Evolutionary conservation across 2,329 filamentous ascomycete genomes (phyloP).

Genomic region (Exophiala sp.): DNA sequence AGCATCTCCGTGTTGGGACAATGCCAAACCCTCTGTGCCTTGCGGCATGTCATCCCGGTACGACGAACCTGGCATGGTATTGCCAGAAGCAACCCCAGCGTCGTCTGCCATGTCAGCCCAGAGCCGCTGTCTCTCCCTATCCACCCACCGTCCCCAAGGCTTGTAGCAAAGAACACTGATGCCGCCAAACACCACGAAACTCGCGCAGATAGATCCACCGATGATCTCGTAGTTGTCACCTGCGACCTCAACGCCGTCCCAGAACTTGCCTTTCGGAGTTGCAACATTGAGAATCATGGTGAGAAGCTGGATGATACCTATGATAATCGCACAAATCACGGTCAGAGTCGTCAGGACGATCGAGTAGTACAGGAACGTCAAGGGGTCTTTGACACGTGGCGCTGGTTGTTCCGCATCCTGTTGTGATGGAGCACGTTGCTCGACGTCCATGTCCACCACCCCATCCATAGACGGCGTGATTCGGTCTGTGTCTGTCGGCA

Average conservation of each 20-base stretch:
- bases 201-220: conserved; percentile 78
- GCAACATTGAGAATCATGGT: conserved; percentile 74
- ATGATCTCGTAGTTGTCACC: conserved; percentile 83
- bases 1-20: conserved; percentile 1
- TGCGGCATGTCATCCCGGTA: neutral
- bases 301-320: conserved; percentile 80
- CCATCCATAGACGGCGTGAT: neutral
- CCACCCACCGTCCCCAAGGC: conserved; percentile 68
- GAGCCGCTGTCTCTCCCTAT: conserved; percentile 31
- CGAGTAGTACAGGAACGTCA: conserved; percentile 94
- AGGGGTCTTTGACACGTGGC: conserved; percentile 69
- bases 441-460: neutral
- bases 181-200: conserved; percentile 74
- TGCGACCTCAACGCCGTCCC: conserved; percentile 76
- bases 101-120: neutral
- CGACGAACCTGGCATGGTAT: neutral
- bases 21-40: neutral
- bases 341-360: conserved; percentile 81
- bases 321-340: conserved; percentile 76
- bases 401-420: conserved; percentile 25
- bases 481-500: too few relatives aligned
- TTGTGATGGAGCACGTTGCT: conserved; percentile 3
- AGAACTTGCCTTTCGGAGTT: conserved; percentile 62
- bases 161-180: conserved; percentile 72
- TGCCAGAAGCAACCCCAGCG: neutral